Conservation (phyloP, 1,284 basidiomycete genomes). For the Tilletia setariae region DNA sequence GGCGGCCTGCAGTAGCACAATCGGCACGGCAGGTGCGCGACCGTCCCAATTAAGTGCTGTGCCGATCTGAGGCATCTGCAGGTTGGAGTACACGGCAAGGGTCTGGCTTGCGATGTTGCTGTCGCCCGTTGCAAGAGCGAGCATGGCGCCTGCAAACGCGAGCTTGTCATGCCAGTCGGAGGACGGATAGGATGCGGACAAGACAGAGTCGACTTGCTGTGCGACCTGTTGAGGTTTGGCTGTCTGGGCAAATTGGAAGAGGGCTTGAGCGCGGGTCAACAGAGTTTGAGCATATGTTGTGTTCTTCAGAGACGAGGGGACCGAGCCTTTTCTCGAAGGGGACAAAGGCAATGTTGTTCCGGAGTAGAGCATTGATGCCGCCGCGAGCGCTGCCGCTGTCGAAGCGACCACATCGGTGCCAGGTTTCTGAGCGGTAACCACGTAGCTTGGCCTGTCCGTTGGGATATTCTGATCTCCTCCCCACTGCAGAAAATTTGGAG, state of each 20-base stretch:
- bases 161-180: slow-evolving; percentile 60
- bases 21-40: slow-evolving; percentile 70
- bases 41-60: slow-evolving; percentile 85
- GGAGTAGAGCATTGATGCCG: slow-evolving; percentile 76
- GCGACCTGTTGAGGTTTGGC: slow-evolving; percentile 57
- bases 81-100: slow-evolving; percentile 62
- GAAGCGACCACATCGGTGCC: slow-evolving; percentile 84
- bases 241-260: slow-evolving; percentile 68
- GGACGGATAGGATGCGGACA: slow-evolving; percentile 69
- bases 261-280: slow-evolving; percentile 68
- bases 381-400: slow-evolving; percentile 77
- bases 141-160: slow-evolving; percentile 69
- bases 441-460: slow-evolving; percentile 68
- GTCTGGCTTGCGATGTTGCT: slow-evolving; percentile 67
- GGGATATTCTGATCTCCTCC: slow-evolving; percentile 80
- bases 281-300: slow-evolving; percentile 69
- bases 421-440: slow-evolving; percentile 71
- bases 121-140: slow-evolving; percentile 69
- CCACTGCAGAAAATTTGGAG: slow-evolving; percentile 58
- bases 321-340: not conserved
- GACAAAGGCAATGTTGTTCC: slow-evolving; percentile 58
- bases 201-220: slow-evolving; percentile 66
- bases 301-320: slow-evolving; percentile 68
- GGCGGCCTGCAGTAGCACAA: slow-evolving; percentile 64
- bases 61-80: not conserved